Conservation (phyloP, 352 stramenopile species). For the Pythium phragmiticola region DNA sequence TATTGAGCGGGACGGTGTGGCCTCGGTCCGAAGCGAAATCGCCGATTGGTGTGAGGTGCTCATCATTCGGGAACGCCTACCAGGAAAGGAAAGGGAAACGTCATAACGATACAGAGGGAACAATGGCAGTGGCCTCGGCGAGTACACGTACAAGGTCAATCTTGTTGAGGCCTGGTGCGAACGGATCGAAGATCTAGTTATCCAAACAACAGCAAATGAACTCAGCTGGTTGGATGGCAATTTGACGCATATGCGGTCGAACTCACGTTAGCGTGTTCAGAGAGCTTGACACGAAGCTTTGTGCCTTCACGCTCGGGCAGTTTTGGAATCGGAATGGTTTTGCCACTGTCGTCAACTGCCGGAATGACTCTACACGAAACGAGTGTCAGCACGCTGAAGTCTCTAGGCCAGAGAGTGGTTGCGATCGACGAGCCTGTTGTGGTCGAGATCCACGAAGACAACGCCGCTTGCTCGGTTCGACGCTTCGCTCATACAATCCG, state of each 20-base stretch:
- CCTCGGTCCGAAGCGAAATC: constrained; percentile 67
- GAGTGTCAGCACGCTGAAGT: not conserved
- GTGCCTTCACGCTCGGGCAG: constrained; percentile 65
- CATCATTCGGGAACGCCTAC: constrained; percentile 77
- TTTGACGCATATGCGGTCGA: not conserved
- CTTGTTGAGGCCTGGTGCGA: constrained; percentile 66
- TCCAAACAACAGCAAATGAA: not conserved
- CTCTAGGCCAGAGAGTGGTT: not conserved
- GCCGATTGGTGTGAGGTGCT: constrained; percentile 76
- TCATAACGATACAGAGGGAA: no score
- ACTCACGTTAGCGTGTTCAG: constrained; percentile 57
- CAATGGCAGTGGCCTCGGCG: not conserved
- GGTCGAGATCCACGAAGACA: constrained; percentile 94
- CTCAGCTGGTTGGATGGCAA: not conserved
- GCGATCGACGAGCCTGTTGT: constrained; percentile 64
- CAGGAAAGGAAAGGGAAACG: not conserved
- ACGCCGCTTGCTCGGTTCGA: constrained; percentile 74
- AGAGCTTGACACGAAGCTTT: constrained; percentile 63
- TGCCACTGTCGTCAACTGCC: constrained; percentile 65
- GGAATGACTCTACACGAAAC: constrained; percentile 52
- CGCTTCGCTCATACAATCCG: constrained; percentile 67
- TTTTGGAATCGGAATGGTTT: constrained; percentile 61
- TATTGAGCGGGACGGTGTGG: constrained; percentile 65
- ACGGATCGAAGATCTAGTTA: constrained; percentile 76
- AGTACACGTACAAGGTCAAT: constrained; percentile 50